Percentiles rank a stretch among this genome's conserved stretches.
Evolutionary conservation across 495 filamentous ascomycete species (phyloP).

Genomic region (Hypoxylon crocopeplum): DNA sequence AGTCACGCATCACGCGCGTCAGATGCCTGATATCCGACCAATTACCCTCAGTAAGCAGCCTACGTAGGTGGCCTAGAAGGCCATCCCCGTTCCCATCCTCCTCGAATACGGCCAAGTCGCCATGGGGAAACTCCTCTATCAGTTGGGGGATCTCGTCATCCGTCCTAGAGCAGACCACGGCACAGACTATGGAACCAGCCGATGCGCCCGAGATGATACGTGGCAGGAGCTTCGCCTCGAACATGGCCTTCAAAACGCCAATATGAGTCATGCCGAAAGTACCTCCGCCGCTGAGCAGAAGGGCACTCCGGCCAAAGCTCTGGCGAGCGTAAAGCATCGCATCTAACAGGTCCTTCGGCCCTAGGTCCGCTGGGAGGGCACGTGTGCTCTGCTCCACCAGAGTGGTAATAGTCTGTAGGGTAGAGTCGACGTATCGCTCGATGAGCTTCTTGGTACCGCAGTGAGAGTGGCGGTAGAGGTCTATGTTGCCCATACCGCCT

Average conservation of each 20-base stretch:
- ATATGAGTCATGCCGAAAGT: slow-evolving; percentile 98
- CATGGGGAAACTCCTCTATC: slow-evolving; percentile 75
- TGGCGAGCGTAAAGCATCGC: slow-evolving; percentile 79
- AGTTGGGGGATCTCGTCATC: slow-evolving; percentile 84
- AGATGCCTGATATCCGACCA: slow-evolving; percentile 85
- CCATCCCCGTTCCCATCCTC: slow-evolving; percentile 72
- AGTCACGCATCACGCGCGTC: slow-evolving; percentile 75
- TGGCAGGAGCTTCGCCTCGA: slow-evolving; percentile 76
- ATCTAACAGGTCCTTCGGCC: slow-evolving; percentile 70
- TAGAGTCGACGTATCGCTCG: slow-evolving; percentile 83
- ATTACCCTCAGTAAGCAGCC: slow-evolving; percentile 80
- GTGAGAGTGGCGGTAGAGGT: slow-evolving; percentile 84
- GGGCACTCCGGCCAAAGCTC: slow-evolving; percentile 85
- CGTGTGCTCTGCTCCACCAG: slow-evolving; percentile 70
- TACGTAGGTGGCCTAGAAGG: slow-evolving; percentile 70
- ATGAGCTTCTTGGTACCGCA: slow-evolving; percentile 87
- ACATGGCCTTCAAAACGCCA: slow-evolving; percentile 88
- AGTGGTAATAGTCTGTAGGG: slow-evolving; percentile 71
- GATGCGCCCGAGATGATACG: slow-evolving; percentile 94
- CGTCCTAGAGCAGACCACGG: slow-evolving; percentile 82
- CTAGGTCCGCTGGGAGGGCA: slow-evolving; percentile 55
- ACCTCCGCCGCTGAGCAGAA: slow-evolving; percentile 87
- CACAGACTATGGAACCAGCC: slow-evolving; percentile 90
- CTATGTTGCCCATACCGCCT: slow-evolving; percentile 83
- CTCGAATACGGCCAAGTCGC: slow-evolving; percentile 85